A percentile compares a stretch with the other conserved stretches of the same genome.
Conservation (phyloP, 2,329 filamentous ascomycete species). For the Diaporthe nobilis region DNA sequence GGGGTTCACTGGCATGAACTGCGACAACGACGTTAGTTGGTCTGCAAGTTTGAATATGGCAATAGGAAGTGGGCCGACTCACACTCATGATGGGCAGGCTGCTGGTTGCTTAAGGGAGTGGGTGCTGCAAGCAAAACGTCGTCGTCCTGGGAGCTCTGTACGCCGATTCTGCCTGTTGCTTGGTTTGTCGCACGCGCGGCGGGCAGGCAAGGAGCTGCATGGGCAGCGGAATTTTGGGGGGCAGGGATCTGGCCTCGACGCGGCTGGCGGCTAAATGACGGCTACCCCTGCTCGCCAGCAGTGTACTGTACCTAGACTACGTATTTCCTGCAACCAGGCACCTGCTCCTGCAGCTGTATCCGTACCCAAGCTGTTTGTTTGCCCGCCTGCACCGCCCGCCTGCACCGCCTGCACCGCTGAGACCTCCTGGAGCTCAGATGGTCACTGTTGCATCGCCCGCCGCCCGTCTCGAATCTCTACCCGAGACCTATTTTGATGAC, state of each 20-base stretch:
- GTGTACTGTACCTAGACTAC: no score
- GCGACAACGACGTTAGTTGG: conserved; percentile 11
- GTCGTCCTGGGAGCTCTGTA: conserved; percentile 13
- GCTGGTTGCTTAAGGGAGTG: neutral
- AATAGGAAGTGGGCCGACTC: neutral
- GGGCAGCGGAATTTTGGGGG: conserved; percentile 11
- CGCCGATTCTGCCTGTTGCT: conserved; percentile 26
- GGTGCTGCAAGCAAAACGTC: conserved; percentile 18
- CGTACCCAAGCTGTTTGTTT: neutral
- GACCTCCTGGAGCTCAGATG: conserved; percentile 16
- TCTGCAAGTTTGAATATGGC: neutral
- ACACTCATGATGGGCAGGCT: conserved; percentile 41
- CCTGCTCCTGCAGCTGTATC: neutral
- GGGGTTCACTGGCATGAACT: conserved; percentile 96
- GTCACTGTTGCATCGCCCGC: neutral
- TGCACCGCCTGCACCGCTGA: neutral
- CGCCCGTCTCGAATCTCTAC: neutral
- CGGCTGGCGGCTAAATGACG: conserved; percentile 26
- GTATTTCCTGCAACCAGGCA: no score
- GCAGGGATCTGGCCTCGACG: conserved; percentile 13
- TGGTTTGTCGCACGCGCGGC: conserved; percentile 8
- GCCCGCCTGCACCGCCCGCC: neutral
- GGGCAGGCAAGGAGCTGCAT: conserved; percentile 24
- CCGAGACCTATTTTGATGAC: conserved; percentile 26
- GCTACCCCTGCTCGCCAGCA: neutral